Evolutionary conservation across 2,329 filamentous ascomycete genomes (phyloP).

Genomic region (Verticillium dahliae): DNA sequence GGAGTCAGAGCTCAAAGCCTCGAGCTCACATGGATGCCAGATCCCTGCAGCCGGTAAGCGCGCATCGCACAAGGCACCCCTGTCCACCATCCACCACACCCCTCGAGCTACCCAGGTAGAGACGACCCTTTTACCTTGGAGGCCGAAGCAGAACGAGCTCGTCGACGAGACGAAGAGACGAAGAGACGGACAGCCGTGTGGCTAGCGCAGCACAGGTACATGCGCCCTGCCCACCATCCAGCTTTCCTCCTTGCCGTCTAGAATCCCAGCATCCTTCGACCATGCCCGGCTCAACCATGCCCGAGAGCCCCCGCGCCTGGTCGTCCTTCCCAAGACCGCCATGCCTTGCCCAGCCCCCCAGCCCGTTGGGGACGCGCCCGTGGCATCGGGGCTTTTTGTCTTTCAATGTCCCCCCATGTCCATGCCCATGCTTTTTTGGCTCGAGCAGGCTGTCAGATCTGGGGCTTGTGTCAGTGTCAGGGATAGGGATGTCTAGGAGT

Average conservation of each 20-base stretch:
- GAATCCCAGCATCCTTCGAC: background rate
- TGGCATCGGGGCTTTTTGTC: background rate
- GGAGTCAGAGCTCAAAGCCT: background rate
- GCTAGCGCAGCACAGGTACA: background rate
- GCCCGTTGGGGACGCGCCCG: background rate
- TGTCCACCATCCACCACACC: background rate
- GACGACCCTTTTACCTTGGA: no score
- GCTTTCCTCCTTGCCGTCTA: background rate
- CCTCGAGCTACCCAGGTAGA: no score
- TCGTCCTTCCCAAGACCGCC: background rate
- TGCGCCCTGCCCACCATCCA: background rate
- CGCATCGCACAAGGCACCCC: background rate
- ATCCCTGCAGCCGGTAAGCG: background rate
- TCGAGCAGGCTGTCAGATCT: background rate
- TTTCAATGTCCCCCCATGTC: background rate
- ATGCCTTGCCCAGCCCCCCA: background rate
- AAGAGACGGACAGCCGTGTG: background rate
- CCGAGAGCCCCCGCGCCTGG: background rate
- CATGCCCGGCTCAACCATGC: background rate
- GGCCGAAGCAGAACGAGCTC: no score
- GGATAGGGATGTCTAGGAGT: background rate
- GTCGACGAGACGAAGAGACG: no score
- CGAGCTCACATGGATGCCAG: background rate
- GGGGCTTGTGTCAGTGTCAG: background rate
- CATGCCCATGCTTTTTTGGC: background rate